Evolutionary conservation across 331 rosid species (phyloP).

Genomic region (Malus hybrid): DNA sequence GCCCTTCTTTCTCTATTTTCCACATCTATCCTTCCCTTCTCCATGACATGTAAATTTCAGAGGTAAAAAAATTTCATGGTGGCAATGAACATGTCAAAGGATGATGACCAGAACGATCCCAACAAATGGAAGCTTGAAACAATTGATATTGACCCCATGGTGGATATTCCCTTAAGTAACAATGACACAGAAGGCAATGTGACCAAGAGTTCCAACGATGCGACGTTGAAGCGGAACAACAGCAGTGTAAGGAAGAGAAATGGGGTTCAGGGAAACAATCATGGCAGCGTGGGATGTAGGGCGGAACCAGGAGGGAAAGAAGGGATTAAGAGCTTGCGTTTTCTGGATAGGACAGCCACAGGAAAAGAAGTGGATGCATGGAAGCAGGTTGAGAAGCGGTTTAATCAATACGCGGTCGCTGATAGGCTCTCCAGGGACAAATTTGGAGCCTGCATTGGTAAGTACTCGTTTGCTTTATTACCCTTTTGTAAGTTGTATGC

Average conservation of each 20-base stretch:
- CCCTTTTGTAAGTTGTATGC: background rate
- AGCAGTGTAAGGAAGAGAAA: conserved; percentile 20
- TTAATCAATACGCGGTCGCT: conserved; percentile 35
- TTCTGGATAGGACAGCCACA: conserved; percentile 52
- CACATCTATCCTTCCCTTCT: background rate
- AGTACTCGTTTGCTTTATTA: background rate
- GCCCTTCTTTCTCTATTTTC: background rate
- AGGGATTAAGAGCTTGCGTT: conserved; percentile 61
- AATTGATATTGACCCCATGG: conserved; percentile 40
- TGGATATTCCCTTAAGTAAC: conserved; percentile 7
- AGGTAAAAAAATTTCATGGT: background rate
- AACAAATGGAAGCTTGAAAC: conserved; percentile 42
- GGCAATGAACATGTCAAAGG: conserved; percentile 22
- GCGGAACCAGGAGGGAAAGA: conserved; percentile 33
- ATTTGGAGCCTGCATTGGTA: conserved; percentile 79
- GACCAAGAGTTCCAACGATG: conserved; percentile 9
- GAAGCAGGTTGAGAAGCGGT: conserved; percentile 50
- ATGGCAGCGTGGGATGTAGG: conserved; percentile 1
- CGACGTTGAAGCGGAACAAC: background rate
- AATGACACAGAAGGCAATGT: background rate
- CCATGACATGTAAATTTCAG: background rate
- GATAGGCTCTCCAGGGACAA: conserved; percentile 53
- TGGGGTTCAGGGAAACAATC: conserved; percentile 5
- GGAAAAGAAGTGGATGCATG: conserved; percentile 78
- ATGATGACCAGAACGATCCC: conserved; percentile 22